Percentiles rank a stretch among this genome's conserved stretches.
Evolutionary conservation across 768 basidiomycete species (phyloP).

Genomic region (Hypholoma sublateritium): DNA sequence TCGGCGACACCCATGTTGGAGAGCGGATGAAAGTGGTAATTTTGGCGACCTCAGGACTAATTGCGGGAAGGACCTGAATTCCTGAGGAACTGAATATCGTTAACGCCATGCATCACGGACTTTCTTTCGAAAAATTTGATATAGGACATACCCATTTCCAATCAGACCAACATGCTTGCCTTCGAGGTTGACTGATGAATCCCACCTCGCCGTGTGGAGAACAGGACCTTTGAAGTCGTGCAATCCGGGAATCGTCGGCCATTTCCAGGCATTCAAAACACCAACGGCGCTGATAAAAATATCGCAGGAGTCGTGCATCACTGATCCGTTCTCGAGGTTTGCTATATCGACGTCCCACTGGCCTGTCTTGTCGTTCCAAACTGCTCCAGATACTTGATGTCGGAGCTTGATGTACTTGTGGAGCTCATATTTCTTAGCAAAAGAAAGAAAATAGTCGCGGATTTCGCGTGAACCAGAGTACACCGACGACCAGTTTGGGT

Average conservation of each 20-base stretch:
- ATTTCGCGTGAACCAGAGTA: constrained; percentile 31
- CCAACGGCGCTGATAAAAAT: constrained; percentile 33
- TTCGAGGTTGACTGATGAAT: constrained; percentile 13
- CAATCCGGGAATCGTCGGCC: constrained; percentile 28
- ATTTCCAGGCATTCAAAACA: constrained; percentile 37
- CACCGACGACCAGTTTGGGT: constrained; percentile 27
- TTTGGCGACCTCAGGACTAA: constrained; percentile 31
- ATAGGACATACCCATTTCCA: constrained; percentile 16
- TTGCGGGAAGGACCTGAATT: constrained; percentile 27
- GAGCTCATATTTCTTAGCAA: constrained; percentile 28
- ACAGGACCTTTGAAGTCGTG: constrained; percentile 14
- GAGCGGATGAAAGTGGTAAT: constrained; percentile 30
- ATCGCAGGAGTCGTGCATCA: constrained; percentile 24
- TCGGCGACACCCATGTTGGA: constrained; percentile 27
- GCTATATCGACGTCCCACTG: constrained; percentile 28
- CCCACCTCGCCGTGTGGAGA: constrained; percentile 22
- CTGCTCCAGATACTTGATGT: constrained; percentile 26
- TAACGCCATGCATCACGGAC: background rate
- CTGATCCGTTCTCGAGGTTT: constrained; percentile 16
- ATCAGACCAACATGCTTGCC: constrained; percentile 19
- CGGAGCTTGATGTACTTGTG: constrained; percentile 27
- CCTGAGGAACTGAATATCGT: background rate
- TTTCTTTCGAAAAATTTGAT: too few species aligned
- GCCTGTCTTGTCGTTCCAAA: constrained; percentile 25
- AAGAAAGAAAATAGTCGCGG: constrained; percentile 23